These are phyloP conservation scores for Ganoderma meredithae DNA, from an alignment of 1,284 basidiomycete species.

Conservation along the genomic window DNA sequence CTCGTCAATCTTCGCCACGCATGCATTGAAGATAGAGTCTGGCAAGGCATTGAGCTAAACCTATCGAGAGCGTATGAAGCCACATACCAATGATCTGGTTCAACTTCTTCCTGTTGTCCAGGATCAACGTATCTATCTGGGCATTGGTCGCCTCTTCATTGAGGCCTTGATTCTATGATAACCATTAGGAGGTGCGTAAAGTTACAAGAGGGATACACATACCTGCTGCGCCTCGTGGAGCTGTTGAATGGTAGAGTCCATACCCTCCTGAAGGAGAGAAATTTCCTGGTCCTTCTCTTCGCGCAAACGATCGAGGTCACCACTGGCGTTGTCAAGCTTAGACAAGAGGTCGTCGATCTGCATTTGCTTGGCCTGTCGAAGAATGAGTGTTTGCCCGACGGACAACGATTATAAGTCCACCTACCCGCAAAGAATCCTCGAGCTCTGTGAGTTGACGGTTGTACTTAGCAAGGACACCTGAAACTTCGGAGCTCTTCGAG, in stretches of 20 bases:
- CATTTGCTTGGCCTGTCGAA: conserved; percentile 83
- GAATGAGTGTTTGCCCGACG: conserved; percentile 20
- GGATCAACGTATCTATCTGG: conserved; percentile 95
- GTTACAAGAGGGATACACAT: conserved; percentile 27
- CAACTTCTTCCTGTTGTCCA: conserved; percentile 98
- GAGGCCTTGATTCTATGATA: conserved; percentile 76
- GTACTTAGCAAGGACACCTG: conserved; percentile 89
- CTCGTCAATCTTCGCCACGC: conserved; percentile 97
- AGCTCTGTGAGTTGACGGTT: conserved; percentile 96
- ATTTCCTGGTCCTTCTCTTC: conserved; percentile 99
- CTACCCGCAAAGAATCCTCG: conserved; percentile 90
- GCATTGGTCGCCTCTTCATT: conserved; percentile 91
- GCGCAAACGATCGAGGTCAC: conserved; percentile 81
- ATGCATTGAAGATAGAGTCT: conserved; percentile 96
- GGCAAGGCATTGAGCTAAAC: conserved; percentile 20
- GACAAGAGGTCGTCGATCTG: conserved; percentile 91
- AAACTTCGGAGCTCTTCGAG: conserved; percentile 94
- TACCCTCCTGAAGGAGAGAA: conserved; percentile 93
- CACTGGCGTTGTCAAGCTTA: conserved; percentile 79
- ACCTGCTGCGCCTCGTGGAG: conserved; percentile 90
- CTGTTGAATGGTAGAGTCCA: conserved; percentile 94
- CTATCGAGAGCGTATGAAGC: neutral
- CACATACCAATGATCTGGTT: conserved; percentile 93
- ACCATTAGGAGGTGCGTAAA: conserved; percentile 21
- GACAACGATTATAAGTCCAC: conserved; percentile 36